phyloP scores from a whole-genome alignment of 805 yeast species.

The Brettanomyces sp. region DNA sequence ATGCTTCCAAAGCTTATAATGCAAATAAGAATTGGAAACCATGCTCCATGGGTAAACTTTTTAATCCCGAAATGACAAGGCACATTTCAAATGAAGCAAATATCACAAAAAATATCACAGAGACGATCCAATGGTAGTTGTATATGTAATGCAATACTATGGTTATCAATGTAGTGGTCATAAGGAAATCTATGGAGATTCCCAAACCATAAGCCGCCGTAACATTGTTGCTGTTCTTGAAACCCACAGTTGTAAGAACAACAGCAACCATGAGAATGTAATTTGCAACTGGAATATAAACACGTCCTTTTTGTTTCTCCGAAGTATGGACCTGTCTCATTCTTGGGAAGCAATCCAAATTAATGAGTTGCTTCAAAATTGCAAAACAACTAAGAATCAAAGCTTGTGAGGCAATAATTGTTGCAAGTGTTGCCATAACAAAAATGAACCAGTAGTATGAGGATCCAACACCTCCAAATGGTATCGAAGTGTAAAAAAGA shows the following conservation, averaged over 20 bases:
- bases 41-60: conserved; percentile 51
- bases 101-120: conserved; percentile 25
- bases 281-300: conserved; percentile 44
- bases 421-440: conserved; percentile 42
- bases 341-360: conserved; percentile 45
- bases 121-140: conserved; percentile 26
- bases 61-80: conserved; percentile 39
- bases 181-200: conserved; percentile 43
- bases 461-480: conserved; percentile 34
- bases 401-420: conserved; percentile 55
- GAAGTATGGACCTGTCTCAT: conserved; percentile 38
- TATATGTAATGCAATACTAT: conserved; percentile 39
- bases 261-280: conserved; percentile 44
- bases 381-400: conserved; percentile 47
- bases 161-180: conserved; percentile 39
- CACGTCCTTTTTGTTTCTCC: conserved; percentile 35
- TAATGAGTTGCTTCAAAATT: conserved; percentile 42
- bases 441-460: conserved; percentile 43
- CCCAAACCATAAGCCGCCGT: conserved; percentile 58
- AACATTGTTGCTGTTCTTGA: conserved; percentile 37
- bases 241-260: conserved; percentile 41
- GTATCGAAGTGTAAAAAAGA: conserved; percentile 40
- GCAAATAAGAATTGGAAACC: conserved; percentile 47
- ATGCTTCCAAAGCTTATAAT: conserved; percentile 29
- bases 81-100: conserved; percentile 40